Evolutionary conservation across 352 stramenopile species (phyloP).

Genomic region (Aphanomyces invadans): DNA sequence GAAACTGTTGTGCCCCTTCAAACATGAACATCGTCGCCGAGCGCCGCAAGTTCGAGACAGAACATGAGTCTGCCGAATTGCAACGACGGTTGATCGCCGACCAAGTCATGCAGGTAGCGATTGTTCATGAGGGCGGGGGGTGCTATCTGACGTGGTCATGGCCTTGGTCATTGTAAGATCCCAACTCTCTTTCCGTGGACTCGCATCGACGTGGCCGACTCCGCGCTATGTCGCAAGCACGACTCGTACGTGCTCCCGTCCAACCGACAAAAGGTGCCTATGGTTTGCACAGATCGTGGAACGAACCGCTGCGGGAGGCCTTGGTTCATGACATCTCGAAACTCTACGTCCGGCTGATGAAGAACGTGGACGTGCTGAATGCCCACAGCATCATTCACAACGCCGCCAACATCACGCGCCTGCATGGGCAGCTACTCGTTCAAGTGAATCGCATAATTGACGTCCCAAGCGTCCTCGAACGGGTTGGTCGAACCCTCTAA

Average conservation of each 20-base stretch:
- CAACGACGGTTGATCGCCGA: neutral
- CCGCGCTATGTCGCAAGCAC: slow-evolving; percentile 6
- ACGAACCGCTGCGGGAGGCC: slow-evolving; percentile 30
- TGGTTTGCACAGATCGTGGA: slow-evolving; percentile 20
- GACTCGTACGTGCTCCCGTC: neutral
- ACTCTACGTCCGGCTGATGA: slow-evolving; percentile 39
- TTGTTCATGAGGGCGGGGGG: neutral
- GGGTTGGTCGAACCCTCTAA: too few species aligned
- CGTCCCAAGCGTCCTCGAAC: slow-evolving; percentile 33
- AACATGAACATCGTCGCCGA: neutral
- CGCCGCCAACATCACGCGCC: slow-evolving; percentile 35
- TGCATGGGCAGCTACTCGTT: slow-evolving; percentile 51
- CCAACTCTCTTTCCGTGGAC: slow-evolving; percentile 19
- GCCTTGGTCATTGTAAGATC: slow-evolving; percentile 7
- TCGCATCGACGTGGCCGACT: slow-evolving; percentile 15
- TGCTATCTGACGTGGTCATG: neutral
- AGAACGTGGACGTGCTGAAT: slow-evolving; percentile 37
- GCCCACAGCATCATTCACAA: slow-evolving; percentile 38
- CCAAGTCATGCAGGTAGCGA: neutral
- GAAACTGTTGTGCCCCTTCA: neutral
- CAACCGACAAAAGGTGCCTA: too few species aligned
- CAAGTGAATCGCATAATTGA: slow-evolving; percentile 56
- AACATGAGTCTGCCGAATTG: slow-evolving; percentile 1
- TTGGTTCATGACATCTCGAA: slow-evolving; percentile 37
- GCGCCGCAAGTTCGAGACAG: neutral